Percentiles rank a stretch among this genome's conserved stretches.
Conservation (phyloP, 2,329 filamentous ascomycete species). For the Pestalotiopsis sp. region DNA sequence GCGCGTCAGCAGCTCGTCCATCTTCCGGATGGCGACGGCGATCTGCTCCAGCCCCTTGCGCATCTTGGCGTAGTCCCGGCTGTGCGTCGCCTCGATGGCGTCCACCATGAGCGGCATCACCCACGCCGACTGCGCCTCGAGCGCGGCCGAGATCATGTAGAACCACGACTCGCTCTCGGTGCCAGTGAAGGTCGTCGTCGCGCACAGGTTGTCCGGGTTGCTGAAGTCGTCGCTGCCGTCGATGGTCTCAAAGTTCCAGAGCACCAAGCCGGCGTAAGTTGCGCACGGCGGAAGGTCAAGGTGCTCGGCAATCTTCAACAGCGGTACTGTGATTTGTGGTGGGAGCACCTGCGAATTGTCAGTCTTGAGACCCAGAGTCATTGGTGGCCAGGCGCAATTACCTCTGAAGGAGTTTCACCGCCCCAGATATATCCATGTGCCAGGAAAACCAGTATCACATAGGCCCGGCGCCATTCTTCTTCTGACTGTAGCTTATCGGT, state of each 20-base stretch:
- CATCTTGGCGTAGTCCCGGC: conserved; percentile 62
- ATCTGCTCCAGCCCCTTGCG: conserved; percentile 66
- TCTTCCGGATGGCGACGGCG: conserved; percentile 66
- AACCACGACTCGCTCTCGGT: conserved; percentile 95
- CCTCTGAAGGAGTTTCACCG: conserved; percentile 73
- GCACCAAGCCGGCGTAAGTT: conserved; percentile 83
- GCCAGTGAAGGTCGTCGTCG: conserved; percentile 83
- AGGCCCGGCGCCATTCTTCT: conserved; percentile 80
- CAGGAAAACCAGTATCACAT: conserved; percentile 77
- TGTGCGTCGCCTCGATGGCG: conserved; percentile 71
- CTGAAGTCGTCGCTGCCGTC: conserved; percentile 56
- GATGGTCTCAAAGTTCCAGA: conserved; percentile 83
- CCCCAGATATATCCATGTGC: conserved; percentile 91
- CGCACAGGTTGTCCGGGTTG: conserved; percentile 69
- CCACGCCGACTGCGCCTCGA: conserved; percentile 78
- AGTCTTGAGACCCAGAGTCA: not conserved
- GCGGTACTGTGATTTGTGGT: conserved; percentile 75
- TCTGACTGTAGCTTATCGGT: conserved; percentile 65
- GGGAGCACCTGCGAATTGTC: conserved; percentile 59
- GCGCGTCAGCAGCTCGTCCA: conserved; percentile 69
- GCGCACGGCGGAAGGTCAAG: conserved; percentile 85
- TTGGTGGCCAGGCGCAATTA: conserved; percentile 32
- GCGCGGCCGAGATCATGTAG: conserved; percentile 84
- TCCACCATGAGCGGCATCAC: conserved; percentile 78
- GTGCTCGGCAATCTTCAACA: conserved; percentile 70